Percentiles rank a stretch among this genome's conserved stretches.
Evolutionary conservation across 805 yeast species (phyloP).

Genomic region (Zygotorulaspora danielsina): DNA sequence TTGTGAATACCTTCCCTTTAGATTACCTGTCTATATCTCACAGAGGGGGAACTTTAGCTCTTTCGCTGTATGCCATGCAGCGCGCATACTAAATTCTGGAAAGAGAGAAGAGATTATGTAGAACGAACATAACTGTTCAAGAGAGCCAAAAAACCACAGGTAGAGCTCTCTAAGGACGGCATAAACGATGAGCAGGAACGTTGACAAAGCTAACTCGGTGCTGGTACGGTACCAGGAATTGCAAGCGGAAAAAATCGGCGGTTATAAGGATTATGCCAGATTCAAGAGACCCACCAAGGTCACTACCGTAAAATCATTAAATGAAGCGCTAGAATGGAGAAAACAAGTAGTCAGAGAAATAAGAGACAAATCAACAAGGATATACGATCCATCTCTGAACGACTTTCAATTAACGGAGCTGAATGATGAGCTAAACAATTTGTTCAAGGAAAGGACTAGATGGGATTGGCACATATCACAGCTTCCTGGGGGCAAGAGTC

Average conservation of each 20-base stretch:
- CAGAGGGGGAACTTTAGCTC: too few relatives aligned
- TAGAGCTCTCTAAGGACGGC: too few relatives aligned
- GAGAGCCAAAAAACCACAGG: not conserved
- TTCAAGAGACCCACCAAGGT: slow-evolving; percentile 60
- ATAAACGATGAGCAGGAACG: slow-evolving; percentile 69
- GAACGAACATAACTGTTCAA: too few relatives aligned
- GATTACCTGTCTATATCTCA: too few relatives aligned
- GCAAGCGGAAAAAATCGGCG: slow-evolving; percentile 50
- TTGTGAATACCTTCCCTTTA: too few relatives aligned
- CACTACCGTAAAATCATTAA: slow-evolving; percentile 46
- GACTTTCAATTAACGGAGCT: slow-evolving; percentile 64
- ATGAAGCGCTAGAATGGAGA: slow-evolving; percentile 72
- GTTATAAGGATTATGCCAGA: slow-evolving; percentile 53
- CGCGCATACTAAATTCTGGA: too few relatives aligned
- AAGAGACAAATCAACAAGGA: slow-evolving; percentile 51
- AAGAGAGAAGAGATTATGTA: too few relatives aligned
- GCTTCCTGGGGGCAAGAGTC: slow-evolving; percentile 52
- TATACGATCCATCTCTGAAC: slow-evolving; percentile 58
- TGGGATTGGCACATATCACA: slow-evolving; percentile 75
- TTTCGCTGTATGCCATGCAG: too few relatives aligned
- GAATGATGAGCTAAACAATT: slow-evolving; percentile 67
- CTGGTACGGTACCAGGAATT: slow-evolving; percentile 62
- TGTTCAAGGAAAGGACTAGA: slow-evolving; percentile 60
- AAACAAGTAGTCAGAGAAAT: slow-evolving; percentile 59
- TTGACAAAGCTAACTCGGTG: slow-evolving; percentile 70